Base-by-base conservation (phyloP, 805 yeast species). In the Metschnikowia rubicola region DNA sequence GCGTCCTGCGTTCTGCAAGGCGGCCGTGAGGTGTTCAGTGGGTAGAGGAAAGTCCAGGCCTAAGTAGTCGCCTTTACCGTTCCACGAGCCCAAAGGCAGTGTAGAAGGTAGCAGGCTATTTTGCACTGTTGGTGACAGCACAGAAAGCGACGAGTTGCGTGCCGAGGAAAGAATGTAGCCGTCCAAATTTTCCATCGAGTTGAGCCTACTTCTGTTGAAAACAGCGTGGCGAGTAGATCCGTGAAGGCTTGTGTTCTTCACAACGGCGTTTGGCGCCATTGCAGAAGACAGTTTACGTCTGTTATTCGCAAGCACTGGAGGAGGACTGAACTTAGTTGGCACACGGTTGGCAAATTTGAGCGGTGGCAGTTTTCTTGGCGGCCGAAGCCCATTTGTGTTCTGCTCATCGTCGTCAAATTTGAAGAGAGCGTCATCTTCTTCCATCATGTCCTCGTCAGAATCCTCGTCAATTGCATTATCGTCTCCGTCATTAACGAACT, bases 281-380 rank as follows among this genome's bases (percentile, higher is more conserved):
- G 71, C 57, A 31, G 67, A 58, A n/a, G 67, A 63, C 13, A 65
- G 61, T 47, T 59, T 59, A 38, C 73, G 58, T 44, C 68, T 54
- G 33, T 56, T 47, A 8, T 55, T 54, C 9, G 53, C 38, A 13
- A 51, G 47, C n/a, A 52, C 53, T 1, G 75, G 73, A 5, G 76
- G 75, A 8, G 74, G 70, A 46, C 68, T 64, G 34, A 66, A 48
- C 46, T 67, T 71, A 43, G 62, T 51, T 31, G 71, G 78, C 37
- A 63, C 77, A 42, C 67, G 67, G 57, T 62, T 72, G 54, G 75
- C 80, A 56, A 68, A 75, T 57, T 59, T 63, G 41, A 69, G 56
- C 1, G 74, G 74, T 8, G 71, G 73, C 3, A 68, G 57, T 36
- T 52, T 54, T 47, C 58, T 59, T 7, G 5, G 26, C 44, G 44